Conservation (phyloP, 192 early-diverging fungal species). For the Nowakowskiella sp. region DNA sequence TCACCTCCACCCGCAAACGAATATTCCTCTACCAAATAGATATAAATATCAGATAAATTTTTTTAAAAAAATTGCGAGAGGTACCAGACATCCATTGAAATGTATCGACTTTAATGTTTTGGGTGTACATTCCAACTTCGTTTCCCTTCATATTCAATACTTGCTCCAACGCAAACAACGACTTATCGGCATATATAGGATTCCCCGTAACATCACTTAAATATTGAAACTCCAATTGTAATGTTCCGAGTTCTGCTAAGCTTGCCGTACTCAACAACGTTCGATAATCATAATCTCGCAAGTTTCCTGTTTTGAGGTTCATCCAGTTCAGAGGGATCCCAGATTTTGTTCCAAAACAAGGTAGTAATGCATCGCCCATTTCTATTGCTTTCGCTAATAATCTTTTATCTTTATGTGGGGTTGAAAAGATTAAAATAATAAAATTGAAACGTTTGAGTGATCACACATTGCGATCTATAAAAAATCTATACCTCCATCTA, state of each 20-base stretch:
- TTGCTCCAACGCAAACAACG: too few species aligned
- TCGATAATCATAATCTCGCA: neutral
- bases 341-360: constrained; percentile 64
- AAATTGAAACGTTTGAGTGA: too few species aligned
- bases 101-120: too few species aligned
- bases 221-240: constrained; percentile 78
- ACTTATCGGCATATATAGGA: constrained; percentile 52
- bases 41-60: constrained; percentile 36
- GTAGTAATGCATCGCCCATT: constrained; percentile 56
- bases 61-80: too few species aligned
- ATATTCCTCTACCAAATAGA: constrained; percentile 5
- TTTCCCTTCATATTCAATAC: neutral
- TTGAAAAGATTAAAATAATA: too few species aligned
- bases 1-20: constrained; percentile 23
- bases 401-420: too few species aligned
- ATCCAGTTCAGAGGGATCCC: constrained; percentile 65
- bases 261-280: neutral
- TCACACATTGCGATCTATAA: too few species aligned
- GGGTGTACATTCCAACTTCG: constrained; percentile 9
- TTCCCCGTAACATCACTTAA: constrained; percentile 71
- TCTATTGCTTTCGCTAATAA: constrained; percentile 65
- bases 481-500: too few species aligned
- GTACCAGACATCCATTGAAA: too few species aligned
- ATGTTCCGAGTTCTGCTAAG: constrained; percentile 14
- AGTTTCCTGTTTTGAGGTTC: constrained; percentile 28